These are phyloP conservation scores for Trichosanthes cucumerina DNA, from an alignment of 306 rosid species.

Conservation along the genomic window DNA sequence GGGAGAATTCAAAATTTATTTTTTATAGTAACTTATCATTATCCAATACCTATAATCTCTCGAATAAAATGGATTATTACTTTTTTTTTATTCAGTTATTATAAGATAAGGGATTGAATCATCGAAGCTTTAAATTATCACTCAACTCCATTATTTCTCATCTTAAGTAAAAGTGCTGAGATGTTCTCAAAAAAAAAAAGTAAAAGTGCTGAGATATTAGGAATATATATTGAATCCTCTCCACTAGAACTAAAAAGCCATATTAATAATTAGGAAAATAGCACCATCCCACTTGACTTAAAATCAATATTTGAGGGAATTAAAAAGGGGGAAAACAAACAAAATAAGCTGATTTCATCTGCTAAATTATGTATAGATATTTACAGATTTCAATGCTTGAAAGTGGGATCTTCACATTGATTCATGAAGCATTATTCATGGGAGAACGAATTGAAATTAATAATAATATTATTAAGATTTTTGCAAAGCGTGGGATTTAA, in stretches of 20 bases:
- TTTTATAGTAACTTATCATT: not conserved
- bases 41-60: not conserved
- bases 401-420: not conserved
- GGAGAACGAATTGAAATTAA: not conserved
- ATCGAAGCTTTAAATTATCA: no score
- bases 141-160: no score
- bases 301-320: not conserved
- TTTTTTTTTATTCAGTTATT: no score
- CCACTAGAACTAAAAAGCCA: not conserved
- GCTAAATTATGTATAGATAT: not conserved
- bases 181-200: no score
- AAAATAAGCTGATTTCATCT: not conserved
- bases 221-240: not conserved
- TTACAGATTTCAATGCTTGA: not conserved
- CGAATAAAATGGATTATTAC: not conserved
- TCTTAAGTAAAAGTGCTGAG: no score
- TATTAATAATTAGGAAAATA: not conserved
- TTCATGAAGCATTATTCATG: not conserved
- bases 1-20: not conserved
- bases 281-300: constrained; percentile 2
- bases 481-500: constrained; percentile 1
- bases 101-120: no score
- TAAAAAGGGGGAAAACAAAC: not conserved
- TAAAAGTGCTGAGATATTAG: not conserved
- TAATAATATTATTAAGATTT: not conserved